phyloP scores from a whole-genome alignment of 306 rosid species.

The Ormosia emarginata region DNA sequence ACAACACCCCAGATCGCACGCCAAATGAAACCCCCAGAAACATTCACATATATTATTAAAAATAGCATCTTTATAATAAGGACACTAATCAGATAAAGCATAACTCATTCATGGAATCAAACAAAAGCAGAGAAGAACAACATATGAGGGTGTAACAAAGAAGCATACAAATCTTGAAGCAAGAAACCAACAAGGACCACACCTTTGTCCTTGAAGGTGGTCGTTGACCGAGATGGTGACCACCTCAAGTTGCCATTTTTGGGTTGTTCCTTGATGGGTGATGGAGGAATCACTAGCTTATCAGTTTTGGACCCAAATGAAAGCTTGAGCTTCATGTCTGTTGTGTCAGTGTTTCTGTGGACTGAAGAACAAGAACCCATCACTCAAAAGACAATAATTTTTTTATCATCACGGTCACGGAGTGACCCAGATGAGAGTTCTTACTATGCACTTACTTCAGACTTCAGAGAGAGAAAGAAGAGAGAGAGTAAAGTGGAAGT shows the following conservation, averaged over 20 bases:
- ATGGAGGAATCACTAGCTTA: conserved; percentile 49
- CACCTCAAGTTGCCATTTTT: conserved; percentile 29
- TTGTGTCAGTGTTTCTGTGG: conserved; percentile 44
- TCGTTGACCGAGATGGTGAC: conserved; percentile 53
- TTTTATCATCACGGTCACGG: conserved; percentile 37
- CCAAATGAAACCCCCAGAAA: conserved; percentile 21
- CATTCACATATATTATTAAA: neutral
- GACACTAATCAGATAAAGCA: neutral
- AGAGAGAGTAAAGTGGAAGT: neutral
- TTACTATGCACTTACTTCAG: conserved; percentile 15
- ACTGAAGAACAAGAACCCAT: conserved; percentile 84
- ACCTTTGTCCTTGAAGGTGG: conserved; percentile 43
- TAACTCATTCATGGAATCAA: neutral
- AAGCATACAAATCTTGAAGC: neutral
- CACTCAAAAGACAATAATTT: conserved; percentile 14
- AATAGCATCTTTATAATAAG: neutral
- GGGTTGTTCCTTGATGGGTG: conserved; percentile 54
- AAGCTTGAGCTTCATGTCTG: conserved; percentile 52
- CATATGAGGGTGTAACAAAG: neutral
- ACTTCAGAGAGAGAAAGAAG: conserved; percentile 5
- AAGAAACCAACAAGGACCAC: neutral
- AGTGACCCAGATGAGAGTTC: neutral
- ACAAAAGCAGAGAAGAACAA: neutral
- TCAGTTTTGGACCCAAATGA: conserved; percentile 56
- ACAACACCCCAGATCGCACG: conserved; percentile 5